Evolutionary conservation across 306 rosid species (phyloP).

Genomic region (Datisca glomerata): DNA sequence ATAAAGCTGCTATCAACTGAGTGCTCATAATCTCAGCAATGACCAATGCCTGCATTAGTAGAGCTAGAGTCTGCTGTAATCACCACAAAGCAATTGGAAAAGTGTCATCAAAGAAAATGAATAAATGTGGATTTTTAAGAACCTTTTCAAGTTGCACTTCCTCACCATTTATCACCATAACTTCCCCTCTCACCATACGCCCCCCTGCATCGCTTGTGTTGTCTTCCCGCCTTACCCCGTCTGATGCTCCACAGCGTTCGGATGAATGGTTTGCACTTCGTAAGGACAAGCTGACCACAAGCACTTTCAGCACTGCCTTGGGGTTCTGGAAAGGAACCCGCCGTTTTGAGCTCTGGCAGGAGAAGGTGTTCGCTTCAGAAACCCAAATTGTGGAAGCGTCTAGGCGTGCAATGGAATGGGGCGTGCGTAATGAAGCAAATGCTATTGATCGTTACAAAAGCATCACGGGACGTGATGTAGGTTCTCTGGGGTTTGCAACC

Average conservation of each 20-base stretch:
- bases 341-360: constrained; percentile 69
- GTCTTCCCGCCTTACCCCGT: constrained; percentile 26
- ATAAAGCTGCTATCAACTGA: constrained; percentile 15
- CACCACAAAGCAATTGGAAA: constrained; percentile 20
- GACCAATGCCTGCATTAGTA: constrained; percentile 26
- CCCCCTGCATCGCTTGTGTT: constrained; percentile 30
- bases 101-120: constrained; percentile 17
- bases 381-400: constrained; percentile 25
- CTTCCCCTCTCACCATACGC: constrained; percentile 14
- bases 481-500: constrained; percentile 60
- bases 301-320: constrained; percentile 88
- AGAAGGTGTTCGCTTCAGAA: constrained; percentile 57
- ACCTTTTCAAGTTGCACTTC: constrained; percentile 22
- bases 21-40: constrained; percentile 23
- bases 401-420: constrained; percentile 78
- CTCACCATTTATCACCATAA: constrained; percentile 10
- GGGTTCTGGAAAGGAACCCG: constrained; percentile 92
- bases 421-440: constrained; percentile 60
- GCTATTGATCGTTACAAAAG: constrained; percentile 66
- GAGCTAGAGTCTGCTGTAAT: constrained; percentile 30
- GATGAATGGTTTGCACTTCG: constrained; percentile 97
- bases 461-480: constrained; percentile 68
- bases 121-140: constrained; percentile 15
- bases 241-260: constrained; percentile 66
- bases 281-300: constrained; percentile 77